phyloP scores from a whole-genome alignment of 1,284 basidiomycete species.

The Rhodotorula sp. region DNA sequence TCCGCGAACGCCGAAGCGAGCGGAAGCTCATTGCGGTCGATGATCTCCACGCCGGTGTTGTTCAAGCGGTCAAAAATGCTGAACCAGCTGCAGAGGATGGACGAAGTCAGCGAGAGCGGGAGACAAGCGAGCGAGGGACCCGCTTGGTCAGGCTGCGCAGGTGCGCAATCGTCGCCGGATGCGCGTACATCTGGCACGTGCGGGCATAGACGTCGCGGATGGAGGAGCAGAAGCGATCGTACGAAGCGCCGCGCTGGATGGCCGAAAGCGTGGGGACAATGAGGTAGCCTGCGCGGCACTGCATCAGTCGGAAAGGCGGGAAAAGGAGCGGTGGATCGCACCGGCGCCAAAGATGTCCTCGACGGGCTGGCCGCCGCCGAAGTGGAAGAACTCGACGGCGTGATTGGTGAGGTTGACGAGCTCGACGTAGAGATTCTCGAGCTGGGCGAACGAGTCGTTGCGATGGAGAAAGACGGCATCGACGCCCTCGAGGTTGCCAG shows the following conservation, averaged over 20 bases:
- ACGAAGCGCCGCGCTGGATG: slow-evolving; percentile 2
- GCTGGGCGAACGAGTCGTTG: neutral
- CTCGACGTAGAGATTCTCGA: slow-evolving; percentile 28
- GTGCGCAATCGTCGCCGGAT: slow-evolving; percentile 22
- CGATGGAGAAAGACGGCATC: slow-evolving; percentile 33
- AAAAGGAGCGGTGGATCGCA: neutral
- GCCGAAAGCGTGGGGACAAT: slow-evolving; percentile 10
- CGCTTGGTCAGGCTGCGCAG: slow-evolving; percentile 5
- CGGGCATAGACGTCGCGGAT: neutral
- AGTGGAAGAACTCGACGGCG: slow-evolving; percentile 29
- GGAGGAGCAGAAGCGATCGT: slow-evolving; percentile 12
- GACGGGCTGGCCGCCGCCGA: slow-evolving; percentile 7
- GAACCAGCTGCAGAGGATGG: neutral
- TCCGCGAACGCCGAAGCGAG: slow-evolving; percentile 49
- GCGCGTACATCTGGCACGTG: neutral
- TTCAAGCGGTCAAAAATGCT: slow-evolving; percentile 23
- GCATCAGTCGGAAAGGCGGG: neutral
- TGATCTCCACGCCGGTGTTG: slow-evolving; percentile 6
- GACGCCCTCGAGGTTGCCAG: slow-evolving; percentile 11
- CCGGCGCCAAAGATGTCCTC: slow-evolving; percentile 12
- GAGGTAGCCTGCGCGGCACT: slow-evolving; percentile 17
- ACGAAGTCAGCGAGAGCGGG: neutral
- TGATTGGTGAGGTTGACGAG: slow-evolving; percentile 6
- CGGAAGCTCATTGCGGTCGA: slow-evolving; percentile 12
- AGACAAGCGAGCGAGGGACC: neutral